Percentiles rank a stretch among this genome's conserved stretches.
phyloP scores from a whole-genome alignment of 2,329 filamentous ascomycete genomes.

The Aureobasidium uvarum region DNA sequence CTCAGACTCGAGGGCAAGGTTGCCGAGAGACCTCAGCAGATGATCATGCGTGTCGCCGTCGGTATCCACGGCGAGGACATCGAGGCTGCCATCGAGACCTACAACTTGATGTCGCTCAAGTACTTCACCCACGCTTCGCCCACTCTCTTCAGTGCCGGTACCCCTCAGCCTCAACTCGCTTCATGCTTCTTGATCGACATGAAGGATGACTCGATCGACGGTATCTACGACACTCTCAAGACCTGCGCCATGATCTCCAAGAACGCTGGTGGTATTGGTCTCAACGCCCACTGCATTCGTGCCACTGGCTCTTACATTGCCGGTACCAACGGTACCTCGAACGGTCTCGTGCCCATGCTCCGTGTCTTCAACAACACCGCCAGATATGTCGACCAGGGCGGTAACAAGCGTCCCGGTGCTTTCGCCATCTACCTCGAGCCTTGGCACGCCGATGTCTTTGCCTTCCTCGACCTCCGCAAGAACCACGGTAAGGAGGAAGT shows the following conservation, averaged over 20 bases:
- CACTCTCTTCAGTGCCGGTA: slow-evolving; percentile 97
- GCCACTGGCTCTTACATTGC: slow-evolving; percentile 97
- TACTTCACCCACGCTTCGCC: slow-evolving; percentile 98
- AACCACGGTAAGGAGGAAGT: slow-evolving; percentile 99
- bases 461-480: slow-evolving; percentile 97
- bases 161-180: slow-evolving; percentile 88
- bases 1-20: slow-evolving; percentile 95
- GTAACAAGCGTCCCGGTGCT: slow-evolving; percentile 97
- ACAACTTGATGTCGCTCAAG: slow-evolving; percentile 98
- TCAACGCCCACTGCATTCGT: slow-evolving; percentile 95
- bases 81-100: slow-evolving; percentile 93
- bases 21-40: slow-evolving; percentile 95
- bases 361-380: slow-evolving; percentile 99
- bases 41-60: slow-evolving; percentile 99
- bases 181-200: slow-evolving; percentile 99
- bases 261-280: slow-evolving; percentile 95
- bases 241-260: slow-evolving; percentile 99
- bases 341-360: slow-evolving; percentile 96
- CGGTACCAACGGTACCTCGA: slow-evolving; percentile 96
- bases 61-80: slow-evolving; percentile 95
- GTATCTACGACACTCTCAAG: slow-evolving; percentile 98
- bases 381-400: slow-evolving; percentile 96
- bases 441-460: slow-evolving; percentile 97
- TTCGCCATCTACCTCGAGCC: slow-evolving; percentile 99
- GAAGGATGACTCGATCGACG: slow-evolving; percentile 99